phyloP scores from a whole-genome alignment of 2,329 filamentous ascomycete species.

The Monosporascus sp. region DNA sequence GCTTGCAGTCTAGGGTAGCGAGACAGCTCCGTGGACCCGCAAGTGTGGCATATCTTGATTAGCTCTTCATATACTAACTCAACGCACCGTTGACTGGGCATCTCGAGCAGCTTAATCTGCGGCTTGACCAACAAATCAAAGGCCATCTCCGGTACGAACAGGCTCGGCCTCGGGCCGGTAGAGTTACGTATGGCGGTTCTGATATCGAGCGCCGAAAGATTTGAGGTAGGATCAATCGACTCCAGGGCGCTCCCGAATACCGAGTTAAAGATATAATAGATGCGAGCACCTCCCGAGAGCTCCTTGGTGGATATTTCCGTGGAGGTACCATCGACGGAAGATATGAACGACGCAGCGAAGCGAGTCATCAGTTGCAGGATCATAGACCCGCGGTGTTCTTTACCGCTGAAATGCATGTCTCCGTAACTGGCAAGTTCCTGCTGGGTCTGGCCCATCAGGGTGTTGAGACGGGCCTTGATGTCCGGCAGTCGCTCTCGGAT shows the following conservation, averaged over 20 bases:
- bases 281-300: constrained; percentile 86
- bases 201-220: constrained; percentile 91
- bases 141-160: constrained; percentile 96
- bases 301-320: constrained; percentile 99
- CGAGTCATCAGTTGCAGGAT: constrained; percentile 97
- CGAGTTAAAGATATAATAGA: constrained; percentile 99
- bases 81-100: constrained; percentile 92
- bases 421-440: constrained; percentile 97
- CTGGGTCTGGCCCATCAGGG: constrained; percentile 98
- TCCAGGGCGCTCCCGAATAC: constrained; percentile 96
- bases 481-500: constrained; percentile 94
- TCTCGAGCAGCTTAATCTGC: constrained; percentile 94
- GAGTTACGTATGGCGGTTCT: constrained; percentile 97
- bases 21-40: constrained; percentile 88
- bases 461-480: constrained; percentile 96
- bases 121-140: constrained; percentile 98
- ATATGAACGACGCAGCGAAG: constrained; percentile 96
- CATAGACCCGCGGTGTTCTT: constrained; percentile 90
- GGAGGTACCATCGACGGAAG: constrained; percentile 96
- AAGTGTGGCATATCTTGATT: constrained; percentile 99
- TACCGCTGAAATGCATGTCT: constrained; percentile 95
- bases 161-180: constrained; percentile 87
- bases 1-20: constrained; percentile 89
- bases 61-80: constrained; percentile 98
- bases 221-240: constrained; percentile 91